Evolutionary conservation across 345 rosid genomes (phyloP), one percentile per base, ranked within the genome.

Genomic region (Euphorbia tirucalli): DNA sequence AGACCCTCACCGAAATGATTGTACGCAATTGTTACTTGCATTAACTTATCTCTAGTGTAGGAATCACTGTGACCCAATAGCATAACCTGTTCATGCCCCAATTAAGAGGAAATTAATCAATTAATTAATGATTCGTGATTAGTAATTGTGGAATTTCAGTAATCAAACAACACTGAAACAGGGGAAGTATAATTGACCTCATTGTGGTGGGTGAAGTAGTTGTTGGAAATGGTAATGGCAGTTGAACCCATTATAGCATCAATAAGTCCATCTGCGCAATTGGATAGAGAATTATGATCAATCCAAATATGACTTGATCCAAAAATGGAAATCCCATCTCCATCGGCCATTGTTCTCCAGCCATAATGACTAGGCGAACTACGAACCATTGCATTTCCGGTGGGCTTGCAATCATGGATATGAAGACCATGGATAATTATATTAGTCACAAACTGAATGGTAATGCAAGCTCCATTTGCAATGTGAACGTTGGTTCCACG

Each of bases 231-330:
- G 41, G 77, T 74, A 68, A 74, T 74, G 52, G 77, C 77, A 14
- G 77, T 74, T n/a, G 77, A 74, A 39, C 77, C 77, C 68, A 74
- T 74, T 19, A 74, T 74, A 9, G 77, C 77, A 39, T 74, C 77
- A 61, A 74, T 50, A 3, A 74, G 72, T 22, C 77, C 77, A 52
- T 74, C 77, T 1, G 77, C 77, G 9, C 77, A 74, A 41, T 85
- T 90, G 1, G 97, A 89, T 4, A 94, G 80, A 16, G 96, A 90
- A 56, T 90, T 94, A 73, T 94, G 98, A 70, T 94, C 98, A 11
- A 94, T 79, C 98, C 97, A 94, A 30, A 94, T 84, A 60, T 92
- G 97, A 37, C 81, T 77, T 1, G 77, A 31, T 6, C 77, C 74
- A 2, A 77, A 77, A 62, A 77, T 73, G 54, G 81, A 77, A 44